Percentiles rank a stretch among this genome's conserved stretches.
These are phyloP conservation scores for Blastomyces emzantsi DNA, from an alignment of 2,329 filamentous ascomycete species.

Conservation along the genomic window DNA sequence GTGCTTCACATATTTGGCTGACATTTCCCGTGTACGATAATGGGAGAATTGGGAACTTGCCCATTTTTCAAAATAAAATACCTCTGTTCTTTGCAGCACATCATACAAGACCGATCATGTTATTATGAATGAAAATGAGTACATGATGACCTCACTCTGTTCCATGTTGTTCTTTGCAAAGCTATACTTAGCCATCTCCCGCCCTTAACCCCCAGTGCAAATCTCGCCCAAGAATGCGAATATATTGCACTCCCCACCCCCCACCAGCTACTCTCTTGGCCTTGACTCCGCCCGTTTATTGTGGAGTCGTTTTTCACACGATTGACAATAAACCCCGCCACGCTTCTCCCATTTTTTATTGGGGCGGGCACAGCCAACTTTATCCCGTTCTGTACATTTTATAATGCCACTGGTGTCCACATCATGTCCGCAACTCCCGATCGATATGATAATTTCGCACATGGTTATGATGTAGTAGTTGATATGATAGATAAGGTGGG, in stretches of 20 bases:
- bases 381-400: not conserved
- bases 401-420: not conserved
- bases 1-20: too few species aligned
- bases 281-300: not conserved
- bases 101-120: too few species aligned
- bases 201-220: too few species aligned
- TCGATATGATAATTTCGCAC: not conserved
- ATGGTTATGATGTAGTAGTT: not conserved
- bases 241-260: not conserved
- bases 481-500: not conserved
- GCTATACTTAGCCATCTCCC: too few species aligned
- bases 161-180: too few species aligned
- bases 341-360: not conserved
- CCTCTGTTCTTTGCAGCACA: too few species aligned
- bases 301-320: not conserved
- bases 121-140: too few species aligned
- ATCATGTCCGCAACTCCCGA: not conserved
- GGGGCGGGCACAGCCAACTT: not conserved
- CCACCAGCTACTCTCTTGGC: not conserved
- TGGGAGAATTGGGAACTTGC: too few species aligned
- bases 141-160: too few species aligned
- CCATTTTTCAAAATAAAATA: too few species aligned
- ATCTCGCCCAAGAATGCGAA: too few species aligned
- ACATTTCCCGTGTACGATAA: too few species aligned
- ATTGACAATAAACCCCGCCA: not conserved